Conservation (phyloP, 495 filamentous ascomycete genomes). For the Ascodesmis nigricans region DNA sequence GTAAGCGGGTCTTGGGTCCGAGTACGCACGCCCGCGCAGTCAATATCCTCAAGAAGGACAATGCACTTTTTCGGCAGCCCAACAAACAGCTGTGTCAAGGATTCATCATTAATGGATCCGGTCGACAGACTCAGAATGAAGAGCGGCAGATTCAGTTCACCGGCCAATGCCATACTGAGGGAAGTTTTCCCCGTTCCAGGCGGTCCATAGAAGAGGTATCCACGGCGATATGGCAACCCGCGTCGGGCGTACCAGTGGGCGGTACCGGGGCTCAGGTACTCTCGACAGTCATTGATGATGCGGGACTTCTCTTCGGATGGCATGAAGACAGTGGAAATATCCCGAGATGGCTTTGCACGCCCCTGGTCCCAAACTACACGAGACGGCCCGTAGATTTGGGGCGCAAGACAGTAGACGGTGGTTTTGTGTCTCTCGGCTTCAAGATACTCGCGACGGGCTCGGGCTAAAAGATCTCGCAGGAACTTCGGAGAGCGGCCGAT, state of each 20-base stretch:
- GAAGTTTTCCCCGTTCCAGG: constrained; percentile 34
- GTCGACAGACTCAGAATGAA: constrained; percentile 39
- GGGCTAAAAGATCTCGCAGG: constrained; percentile 42
- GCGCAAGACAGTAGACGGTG: constrained; percentile 21
- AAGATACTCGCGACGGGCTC: constrained; percentile 28
- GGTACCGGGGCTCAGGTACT: constrained; percentile 58
- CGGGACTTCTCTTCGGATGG: constrained; percentile 45
- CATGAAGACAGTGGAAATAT: constrained; percentile 46
- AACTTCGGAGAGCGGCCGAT: constrained; percentile 42
- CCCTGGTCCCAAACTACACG: constrained; percentile 21
- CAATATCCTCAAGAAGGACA: constrained; percentile 46
- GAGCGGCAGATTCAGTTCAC: constrained; percentile 39
- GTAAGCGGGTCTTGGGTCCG: too few relatives aligned
- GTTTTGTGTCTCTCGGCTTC: constrained; percentile 19
- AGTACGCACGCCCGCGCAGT: constrained; percentile 36
- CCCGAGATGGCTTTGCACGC: constrained; percentile 30
- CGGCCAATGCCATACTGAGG: constrained; percentile 39
- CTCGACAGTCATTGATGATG: constrained; percentile 62
- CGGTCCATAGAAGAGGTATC: constrained; percentile 67
- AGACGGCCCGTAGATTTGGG: constrained; percentile 18
- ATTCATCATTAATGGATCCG: constrained; percentile 30
- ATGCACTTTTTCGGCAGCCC: constrained; percentile 39
- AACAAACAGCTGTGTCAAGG: constrained; percentile 29
- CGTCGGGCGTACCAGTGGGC: constrained; percentile 55
- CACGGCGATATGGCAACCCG: constrained; percentile 81